Base-by-base conservation (phyloP, 306 rosid species). In the Vicia villosa region DNA sequence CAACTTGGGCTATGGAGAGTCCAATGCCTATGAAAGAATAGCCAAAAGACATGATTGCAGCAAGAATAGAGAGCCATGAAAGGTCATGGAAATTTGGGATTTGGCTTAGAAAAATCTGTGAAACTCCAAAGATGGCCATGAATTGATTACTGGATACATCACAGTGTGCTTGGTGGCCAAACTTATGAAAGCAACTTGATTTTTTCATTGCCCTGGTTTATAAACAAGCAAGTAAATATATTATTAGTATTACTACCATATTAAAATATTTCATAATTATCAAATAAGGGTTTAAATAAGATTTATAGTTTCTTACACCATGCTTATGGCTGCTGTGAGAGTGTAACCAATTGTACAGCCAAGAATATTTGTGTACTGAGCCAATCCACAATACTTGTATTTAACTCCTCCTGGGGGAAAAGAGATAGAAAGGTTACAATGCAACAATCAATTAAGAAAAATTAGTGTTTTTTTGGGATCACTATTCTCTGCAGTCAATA, bases 11-110 rank as follows among this genome's bases (percentile, higher is more conserved):
- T 26, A 74, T 66, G 78, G 86, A 70, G 22, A 82, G 83, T 21
- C 43, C 79, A 38, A 82, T 4, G 16, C 79, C 77, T 11, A 82
- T 79, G 51, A 36, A 10, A 62, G 81, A 26, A 47, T 82, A 82
- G 21, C 81, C 74, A 67, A 79, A 40, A 6, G 86, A 82, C 86
- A 82, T 82, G 32, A 75, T 0, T 1, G 86, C 83, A 19, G 86
- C 83, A 28, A 82, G 0, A 67, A 63, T 0, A 6, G 83, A 82
- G 70, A 79, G 83, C 21, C 70, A 20, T 3, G 86, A 71, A 32
- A 82, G 83, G 41, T 82, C 45, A 12, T 79, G 74, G 34, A 82
- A 72, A 63, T 79, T 47, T 10, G 83, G 83, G 28, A 82, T 79
- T 71, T 79, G 83, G 58, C 83, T 75, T 19, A 82, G 6, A 3